Evolutionary conservation across 345 rosid species (phyloP).

Genomic region (Ceriops tagal): DNA sequence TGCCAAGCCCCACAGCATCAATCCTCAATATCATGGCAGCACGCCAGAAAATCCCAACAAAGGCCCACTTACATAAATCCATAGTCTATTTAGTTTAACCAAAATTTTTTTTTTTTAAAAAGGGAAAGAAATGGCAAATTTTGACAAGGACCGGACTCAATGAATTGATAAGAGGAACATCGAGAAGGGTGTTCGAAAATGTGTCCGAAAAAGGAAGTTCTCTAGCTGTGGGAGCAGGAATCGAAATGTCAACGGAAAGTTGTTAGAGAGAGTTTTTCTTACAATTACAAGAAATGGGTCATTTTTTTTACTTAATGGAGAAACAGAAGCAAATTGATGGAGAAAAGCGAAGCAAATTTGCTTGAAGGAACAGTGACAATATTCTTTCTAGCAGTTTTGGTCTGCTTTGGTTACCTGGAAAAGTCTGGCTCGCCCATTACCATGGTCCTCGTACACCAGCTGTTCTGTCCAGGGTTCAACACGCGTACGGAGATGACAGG

Average conservation of each 20-base stretch:
- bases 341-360: neutral
- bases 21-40: constrained; percentile 31
- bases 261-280: constrained; percentile 30
- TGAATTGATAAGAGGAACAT: neutral
- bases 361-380: neutral
- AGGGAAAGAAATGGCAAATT: constrained; percentile 8
- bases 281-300: neutral
- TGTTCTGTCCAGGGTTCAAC: no score
- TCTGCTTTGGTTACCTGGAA: no score
- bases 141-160: constrained; percentile 6
- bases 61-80: constrained; percentile 50
- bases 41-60: constrained; percentile 40
- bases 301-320: neutral
- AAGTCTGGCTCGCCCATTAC: no score
- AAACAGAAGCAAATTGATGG: neutral
- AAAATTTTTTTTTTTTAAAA: neutral
- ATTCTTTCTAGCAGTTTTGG: neutral
- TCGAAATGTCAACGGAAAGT: constrained; percentile 38
- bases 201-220: constrained; percentile 1
- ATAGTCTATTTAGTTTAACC: constrained; percentile 17
- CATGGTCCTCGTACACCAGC: no score
- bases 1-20: constrained; percentile 51
- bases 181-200: neutral
- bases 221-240: constrained; percentile 17
- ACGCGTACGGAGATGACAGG: no score